These are phyloP conservation scores for Aspergillus brunneoviolaceus DNA, from an alignment of 2,329 filamentous ascomycete genomes.

Conservation along the genomic window DNA sequence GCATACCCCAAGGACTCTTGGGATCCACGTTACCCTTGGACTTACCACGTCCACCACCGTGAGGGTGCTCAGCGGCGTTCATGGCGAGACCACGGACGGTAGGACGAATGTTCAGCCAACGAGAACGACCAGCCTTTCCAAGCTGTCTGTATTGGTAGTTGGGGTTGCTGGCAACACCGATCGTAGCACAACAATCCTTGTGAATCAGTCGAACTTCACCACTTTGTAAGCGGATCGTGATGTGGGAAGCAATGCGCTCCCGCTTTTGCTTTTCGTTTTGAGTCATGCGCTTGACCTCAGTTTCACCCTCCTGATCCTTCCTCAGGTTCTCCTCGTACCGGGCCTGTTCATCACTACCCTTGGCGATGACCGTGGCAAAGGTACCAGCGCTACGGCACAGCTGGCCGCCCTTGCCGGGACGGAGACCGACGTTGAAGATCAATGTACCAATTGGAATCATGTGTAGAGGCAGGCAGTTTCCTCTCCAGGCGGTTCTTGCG, in stretches of 20 bases:
- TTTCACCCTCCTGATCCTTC: constrained; percentile 39
- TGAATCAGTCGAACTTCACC: constrained; percentile 87
- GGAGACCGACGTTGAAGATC: constrained; percentile 82
- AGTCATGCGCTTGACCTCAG: constrained; percentile 35
- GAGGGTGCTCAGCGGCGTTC: constrained; percentile 98
- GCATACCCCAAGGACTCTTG: constrained; percentile 93
- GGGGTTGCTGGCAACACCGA: constrained; percentile 90
- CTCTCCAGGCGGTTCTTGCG: constrained; percentile 87
- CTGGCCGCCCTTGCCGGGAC: constrained; percentile 71
- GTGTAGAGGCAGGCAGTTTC: constrained; percentile 91
- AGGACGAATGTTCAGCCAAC: constrained; percentile 91
- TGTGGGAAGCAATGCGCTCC: constrained; percentile 69
- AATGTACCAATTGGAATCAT: constrained; percentile 95
- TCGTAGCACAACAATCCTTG: constrained; percentile 89
- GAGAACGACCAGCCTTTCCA: constrained; percentile 89
- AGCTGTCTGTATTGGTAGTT: constrained; percentile 87
- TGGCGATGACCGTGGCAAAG: constrained; percentile 82
- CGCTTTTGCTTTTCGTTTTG: constrained; percentile 42
- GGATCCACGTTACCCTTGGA: constrained; percentile 97
- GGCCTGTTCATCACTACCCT: constrained; percentile 68
- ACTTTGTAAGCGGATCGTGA: constrained; percentile 84
- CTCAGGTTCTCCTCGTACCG: constrained; percentile 48
- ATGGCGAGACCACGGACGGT: constrained; percentile 97
- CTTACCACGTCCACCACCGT: constrained; percentile 98
- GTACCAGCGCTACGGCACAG: constrained; percentile 96